Evolutionary conservation across 345 rosid species (phyloP).

Genomic region (Noccaea caerulescens): DNA sequence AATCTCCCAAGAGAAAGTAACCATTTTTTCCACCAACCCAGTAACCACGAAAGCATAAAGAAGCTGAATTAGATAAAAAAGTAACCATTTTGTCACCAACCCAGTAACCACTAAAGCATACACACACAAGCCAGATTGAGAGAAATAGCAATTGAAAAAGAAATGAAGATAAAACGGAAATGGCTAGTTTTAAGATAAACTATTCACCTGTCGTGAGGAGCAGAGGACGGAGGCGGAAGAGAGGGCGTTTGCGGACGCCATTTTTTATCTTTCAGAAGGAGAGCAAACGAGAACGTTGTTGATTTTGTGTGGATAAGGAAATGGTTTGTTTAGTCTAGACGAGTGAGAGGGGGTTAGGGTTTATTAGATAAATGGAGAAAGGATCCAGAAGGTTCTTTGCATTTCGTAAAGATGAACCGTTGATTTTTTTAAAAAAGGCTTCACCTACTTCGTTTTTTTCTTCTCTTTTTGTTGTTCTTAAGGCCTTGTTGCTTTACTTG

Average conservation of each 20-base stretch:
- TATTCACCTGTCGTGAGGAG: slow-evolving; percentile 68
- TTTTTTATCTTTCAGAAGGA: slow-evolving; percentile 12
- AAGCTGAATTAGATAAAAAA: neutral
- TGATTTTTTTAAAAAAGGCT: slow-evolving; percentile 22
- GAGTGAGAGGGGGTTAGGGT: slow-evolving; percentile 50
- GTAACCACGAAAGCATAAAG: neutral
- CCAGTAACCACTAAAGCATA: slow-evolving; percentile 10
- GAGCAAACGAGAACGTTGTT: slow-evolving; percentile 8
- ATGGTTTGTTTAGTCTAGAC: slow-evolving; percentile 34
- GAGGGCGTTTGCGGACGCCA: slow-evolving; percentile 85
- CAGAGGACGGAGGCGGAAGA: slow-evolving; percentile 70
- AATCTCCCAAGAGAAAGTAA: neutral
- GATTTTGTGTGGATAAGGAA: slow-evolving; percentile 42
- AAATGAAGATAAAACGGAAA: neutral
- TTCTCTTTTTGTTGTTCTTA: no score
- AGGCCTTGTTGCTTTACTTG: neutral
- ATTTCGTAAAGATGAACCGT: slow-evolving; percentile 42
- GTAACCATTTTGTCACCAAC: slow-evolving; percentile 4
- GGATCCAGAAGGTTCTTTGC: slow-evolving; percentile 71
- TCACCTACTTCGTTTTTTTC: slow-evolving; percentile 1
- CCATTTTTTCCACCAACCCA: slow-evolving; percentile 26
- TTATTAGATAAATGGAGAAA: slow-evolving; percentile 50
- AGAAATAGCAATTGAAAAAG: neutral
- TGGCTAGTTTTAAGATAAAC: neutral
- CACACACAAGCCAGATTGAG: neutral